Conservation (phyloP, 306 rosid genomes). For the Rosa chinensis region DNA sequence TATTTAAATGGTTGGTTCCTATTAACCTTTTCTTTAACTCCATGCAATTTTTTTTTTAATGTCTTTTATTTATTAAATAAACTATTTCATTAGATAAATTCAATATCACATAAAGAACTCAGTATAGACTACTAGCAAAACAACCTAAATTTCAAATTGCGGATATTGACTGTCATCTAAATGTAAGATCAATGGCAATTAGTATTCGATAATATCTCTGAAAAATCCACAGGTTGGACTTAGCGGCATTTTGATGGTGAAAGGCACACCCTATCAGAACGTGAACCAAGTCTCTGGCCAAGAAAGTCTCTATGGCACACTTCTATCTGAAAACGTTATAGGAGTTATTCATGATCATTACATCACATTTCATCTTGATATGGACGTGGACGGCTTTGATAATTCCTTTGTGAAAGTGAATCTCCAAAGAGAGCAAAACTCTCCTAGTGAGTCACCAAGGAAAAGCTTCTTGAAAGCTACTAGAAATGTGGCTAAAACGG, state of each 20-base stretch:
- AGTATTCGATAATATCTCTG: neutral
- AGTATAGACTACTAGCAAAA: no score
- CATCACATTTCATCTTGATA: conserved; percentile 68
- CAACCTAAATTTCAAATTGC: no score
- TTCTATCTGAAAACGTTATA: conserved; percentile 69
- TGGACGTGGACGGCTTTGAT: conserved; percentile 78
- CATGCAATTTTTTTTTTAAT: no score
- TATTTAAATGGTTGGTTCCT: no score
- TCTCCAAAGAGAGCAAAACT: conserved; percentile 44
- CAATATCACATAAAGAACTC: no score
- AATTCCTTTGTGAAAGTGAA: conserved; percentile 78
- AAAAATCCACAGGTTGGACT: conserved; percentile 62
- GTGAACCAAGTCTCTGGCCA: conserved; percentile 40
- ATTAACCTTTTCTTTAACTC: no score
- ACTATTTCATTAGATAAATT: no score
- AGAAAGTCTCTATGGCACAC: conserved; percentile 72
- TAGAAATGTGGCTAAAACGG: conserved; percentile 72
- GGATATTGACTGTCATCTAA: no score
- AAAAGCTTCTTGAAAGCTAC: conserved; percentile 73
- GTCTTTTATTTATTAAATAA: no score
- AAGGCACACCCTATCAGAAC: conserved; percentile 66
- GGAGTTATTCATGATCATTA: conserved; percentile 90
- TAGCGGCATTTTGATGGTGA: conserved; percentile 90
- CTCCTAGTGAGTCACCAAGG: conserved; percentile 62
- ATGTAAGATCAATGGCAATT: neutral